Evolutionary conservation across 192 early-diverging fungal species (phyloP), one percentile per base, ranked within the genome.

Genomic region (Phlyctochytrium planicorne): DNA sequence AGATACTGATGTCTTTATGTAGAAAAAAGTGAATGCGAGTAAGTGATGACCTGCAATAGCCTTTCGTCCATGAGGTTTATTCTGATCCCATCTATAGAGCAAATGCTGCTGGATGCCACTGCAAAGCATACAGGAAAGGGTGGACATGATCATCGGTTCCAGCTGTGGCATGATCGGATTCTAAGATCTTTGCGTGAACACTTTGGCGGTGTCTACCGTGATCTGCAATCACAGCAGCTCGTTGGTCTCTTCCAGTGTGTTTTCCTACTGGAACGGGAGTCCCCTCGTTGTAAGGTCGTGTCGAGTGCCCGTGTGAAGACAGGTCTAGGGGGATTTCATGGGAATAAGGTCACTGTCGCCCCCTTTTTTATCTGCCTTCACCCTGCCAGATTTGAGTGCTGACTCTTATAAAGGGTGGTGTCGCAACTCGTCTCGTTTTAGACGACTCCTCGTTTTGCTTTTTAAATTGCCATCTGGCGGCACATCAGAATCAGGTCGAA

Each of bases 171-270:
- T 35, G 86, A 93, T 31, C 83, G 86, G 64, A 74, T 96, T 56
- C 79, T 87, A 2, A 70, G 78, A 30, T 78, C 80, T 29, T 82
- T 96, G 37, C 59, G 78, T 3, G 78, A 83, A 10, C 72, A 76
- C 12, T 81, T 87, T 50, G 82, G 75, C 2, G 33, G 57, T 27
- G 64, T 36, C 4, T 94, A 90, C 61, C 83, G 81, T 33, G 73
- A 88, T 2, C 60, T 95, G 23, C 89, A 89, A 60, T 83, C 89
- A 31, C 87, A 89, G 37, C 87, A 92, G 74, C 79, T 98, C 59
- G 93, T 99, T 29, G 97, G 97, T 3, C 80, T 99, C 55, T 94
- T 95, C 70, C 88, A 92, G 53, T 91, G 88, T 62, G 84, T 94
- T 17, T 94, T 97, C 80, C 83, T 92, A 2, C 78, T 85, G 55